phyloP scores from a whole-genome alignment of 2,329 filamentous ascomycete species.

The Colletotrichum horii region DNA sequence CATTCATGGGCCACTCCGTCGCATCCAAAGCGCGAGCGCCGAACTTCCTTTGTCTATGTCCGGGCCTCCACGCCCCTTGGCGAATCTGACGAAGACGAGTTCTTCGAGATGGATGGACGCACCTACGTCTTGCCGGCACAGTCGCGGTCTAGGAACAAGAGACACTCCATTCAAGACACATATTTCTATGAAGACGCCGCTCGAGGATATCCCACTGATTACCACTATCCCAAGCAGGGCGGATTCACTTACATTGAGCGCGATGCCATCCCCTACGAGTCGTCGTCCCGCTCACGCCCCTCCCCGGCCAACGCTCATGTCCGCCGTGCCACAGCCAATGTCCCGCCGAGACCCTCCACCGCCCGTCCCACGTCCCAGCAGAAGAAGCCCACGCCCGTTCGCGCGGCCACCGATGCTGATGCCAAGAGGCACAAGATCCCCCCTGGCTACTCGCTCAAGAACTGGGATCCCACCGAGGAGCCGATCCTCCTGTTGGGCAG shows the following conservation, averaged over 20 bases:
- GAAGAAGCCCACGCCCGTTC: constrained; percentile 45
- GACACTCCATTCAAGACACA: constrained; percentile 17
- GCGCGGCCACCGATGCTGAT: constrained; percentile 61
- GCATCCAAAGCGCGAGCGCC: constrained; percentile 55
- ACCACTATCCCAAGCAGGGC: constrained; percentile 61
- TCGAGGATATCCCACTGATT: constrained; percentile 64
- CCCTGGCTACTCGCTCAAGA: constrained; percentile 90
- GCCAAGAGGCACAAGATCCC: constrained; percentile 77
- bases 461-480: constrained; percentile 95
- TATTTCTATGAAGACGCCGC: constrained; percentile 40
- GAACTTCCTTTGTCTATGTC: constrained; percentile 59
- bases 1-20: constrained; percentile 52
- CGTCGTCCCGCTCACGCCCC: constrained; percentile 48
- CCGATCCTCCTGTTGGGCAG: constrained; percentile 94
- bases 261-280: constrained; percentile 42
- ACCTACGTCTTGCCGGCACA: constrained; percentile 58
- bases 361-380: constrained; percentile 51
- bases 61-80: constrained; percentile 63
- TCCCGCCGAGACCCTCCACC: constrained; percentile 58
- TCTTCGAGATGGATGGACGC: constrained; percentile 58
- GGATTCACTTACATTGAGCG: constrained; percentile 40
- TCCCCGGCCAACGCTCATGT: constrained; percentile 46
- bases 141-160: constrained; percentile 40
- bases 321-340: constrained; percentile 53
- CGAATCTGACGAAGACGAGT: constrained; percentile 70